Percentiles rank a stretch among this genome's conserved stretches.
phyloP scores from a whole-genome alignment of 768 basidiomycete species.

The Psilocybe sp. region DNA sequence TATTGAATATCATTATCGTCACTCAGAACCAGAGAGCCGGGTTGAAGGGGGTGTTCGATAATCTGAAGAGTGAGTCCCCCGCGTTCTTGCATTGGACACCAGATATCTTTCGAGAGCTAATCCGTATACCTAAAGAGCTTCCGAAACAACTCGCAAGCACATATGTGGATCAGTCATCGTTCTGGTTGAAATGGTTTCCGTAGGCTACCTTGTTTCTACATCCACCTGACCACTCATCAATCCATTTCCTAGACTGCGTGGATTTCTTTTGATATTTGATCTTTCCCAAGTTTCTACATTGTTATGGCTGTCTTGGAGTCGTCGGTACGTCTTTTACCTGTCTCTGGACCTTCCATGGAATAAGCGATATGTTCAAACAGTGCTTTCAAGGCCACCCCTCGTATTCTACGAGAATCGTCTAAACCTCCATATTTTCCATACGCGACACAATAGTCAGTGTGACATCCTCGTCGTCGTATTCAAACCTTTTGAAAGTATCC shows the following conservation, averaged over 20 bases:
- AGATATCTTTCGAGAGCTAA: not conserved
- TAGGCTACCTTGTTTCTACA: slow-evolving; percentile 27
- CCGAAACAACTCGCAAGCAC: slow-evolving; percentile 65
- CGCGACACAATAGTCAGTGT: slow-evolving; percentile 62
- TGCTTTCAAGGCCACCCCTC: slow-evolving; percentile 69
- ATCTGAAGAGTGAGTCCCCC: slow-evolving; percentile 27
- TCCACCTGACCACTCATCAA: not conserved
- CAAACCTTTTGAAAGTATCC: not conserved
- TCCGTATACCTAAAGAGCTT: slow-evolving; percentile 40
- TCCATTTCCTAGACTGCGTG: slow-evolving; percentile 52
- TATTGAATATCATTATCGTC: slow-evolving; percentile 27
- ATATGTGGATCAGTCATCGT: slow-evolving; percentile 78
- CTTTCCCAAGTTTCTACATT: slow-evolving; percentile 83
- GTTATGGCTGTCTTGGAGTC: slow-evolving; percentile 64
- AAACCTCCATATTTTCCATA: slow-evolving; percentile 77
- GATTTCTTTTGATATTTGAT: slow-evolving; percentile 81
- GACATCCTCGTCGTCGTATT: not conserved
- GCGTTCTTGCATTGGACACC: not conserved
- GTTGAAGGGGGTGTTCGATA: slow-evolving; percentile 24
- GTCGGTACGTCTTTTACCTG: slow-evolving; percentile 44
- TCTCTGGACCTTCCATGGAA: not conserved
- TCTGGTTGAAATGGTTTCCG: slow-evolving; percentile 84
- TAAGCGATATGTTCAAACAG: slow-evolving; percentile 25
- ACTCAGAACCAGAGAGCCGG: slow-evolving; percentile 23
- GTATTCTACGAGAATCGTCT: slow-evolving; percentile 76